phyloP scores from a whole-genome alignment of 305 asterid genomes.

The Solanum hybrid region DNA sequence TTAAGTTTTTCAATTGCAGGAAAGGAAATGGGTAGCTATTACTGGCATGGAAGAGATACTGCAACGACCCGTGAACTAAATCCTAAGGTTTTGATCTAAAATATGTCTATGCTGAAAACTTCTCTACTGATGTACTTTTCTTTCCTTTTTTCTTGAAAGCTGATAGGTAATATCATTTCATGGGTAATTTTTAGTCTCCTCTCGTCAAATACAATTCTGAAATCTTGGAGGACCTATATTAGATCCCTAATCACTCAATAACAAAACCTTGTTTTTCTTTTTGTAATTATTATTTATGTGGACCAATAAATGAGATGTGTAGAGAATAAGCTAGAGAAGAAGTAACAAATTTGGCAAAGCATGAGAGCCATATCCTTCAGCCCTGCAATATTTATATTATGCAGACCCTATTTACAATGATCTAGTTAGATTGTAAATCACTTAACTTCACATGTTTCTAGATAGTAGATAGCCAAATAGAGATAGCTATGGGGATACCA shows the following conservation, averaged over 20 bases:
- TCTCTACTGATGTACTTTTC: background rate
- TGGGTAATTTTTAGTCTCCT: background rate
- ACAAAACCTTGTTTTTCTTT: background rate
- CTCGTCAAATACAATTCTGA: background rate
- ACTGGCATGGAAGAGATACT: slow-evolving; percentile 92
- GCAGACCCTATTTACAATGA: background rate
- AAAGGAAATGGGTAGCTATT: slow-evolving; percentile 57
- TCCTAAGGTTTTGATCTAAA: slow-evolving; percentile 63
- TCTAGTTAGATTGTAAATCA: background rate
- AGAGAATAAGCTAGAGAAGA: background rate
- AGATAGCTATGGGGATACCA: background rate
- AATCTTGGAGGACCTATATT: background rate
- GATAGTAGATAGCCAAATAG: background rate
- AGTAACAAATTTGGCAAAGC: background rate
- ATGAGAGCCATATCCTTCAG: background rate
- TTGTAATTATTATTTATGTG: background rate
- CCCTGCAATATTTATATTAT: background rate
- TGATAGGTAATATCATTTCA: background rate
- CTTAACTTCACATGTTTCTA: background rate
- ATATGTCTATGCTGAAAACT: slow-evolving; percentile 1
- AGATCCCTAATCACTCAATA: background rate
- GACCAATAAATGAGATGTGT: background rate
- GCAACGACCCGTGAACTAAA: slow-evolving; percentile 65
- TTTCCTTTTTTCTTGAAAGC: background rate
- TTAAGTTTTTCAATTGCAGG: slow-evolving; percentile 38